Base-by-base conservation (phyloP, 2,329 filamentous ascomycete genomes). In the Fusarium napiforme region DNA sequence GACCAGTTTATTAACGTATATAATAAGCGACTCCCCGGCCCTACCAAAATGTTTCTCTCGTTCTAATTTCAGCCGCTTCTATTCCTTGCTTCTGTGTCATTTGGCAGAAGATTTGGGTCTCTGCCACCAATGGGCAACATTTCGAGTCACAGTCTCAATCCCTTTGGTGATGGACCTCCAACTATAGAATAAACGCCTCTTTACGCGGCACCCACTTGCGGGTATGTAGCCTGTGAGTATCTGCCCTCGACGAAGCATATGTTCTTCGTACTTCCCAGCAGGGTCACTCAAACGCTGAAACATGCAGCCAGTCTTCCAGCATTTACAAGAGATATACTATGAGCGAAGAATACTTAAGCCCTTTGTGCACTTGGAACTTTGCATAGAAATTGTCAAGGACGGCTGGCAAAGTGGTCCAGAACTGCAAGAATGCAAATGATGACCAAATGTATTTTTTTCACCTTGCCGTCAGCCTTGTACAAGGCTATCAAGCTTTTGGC, bases 11-110 rank as follows among this genome's bases (percentile, higher is more conserved):
- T 43, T 10, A 45, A 45, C 10, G 10, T 12, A 9, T n/a, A 19
- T 18, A 18, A 26, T 9, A 45, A 12, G n/a, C 16, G 16, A 26
- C 16, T 26, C 23, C 10, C 18, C 16, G 23, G 11, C 12, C 23
- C 16, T 9, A 9, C 4, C 16, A 26, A 4, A 12, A 18, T 12
- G 4, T 12, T 12, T 18, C n/a, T 18, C 5, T 0, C 12, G 11
- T 6, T 45, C 7, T 26, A 4, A 14, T 26, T 9, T 5, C 4
- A 45, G 23, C 16, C 16, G 23, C 23, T 26, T 45, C 11, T 4
- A 26, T 19, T 26, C 23, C 42, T 45, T 45, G 1, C 16, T 26
- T 45, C 3, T 7, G 3, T 19, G 23, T 16, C 23, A 23, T 18
- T 43, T 23, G 15, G 12, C 42, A 18, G 12, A 19, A 4, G 3